Evolutionary conservation across 1,284 basidiomycete species (phyloP).

Genomic region (Fomitiporia mediterranea): DNA sequence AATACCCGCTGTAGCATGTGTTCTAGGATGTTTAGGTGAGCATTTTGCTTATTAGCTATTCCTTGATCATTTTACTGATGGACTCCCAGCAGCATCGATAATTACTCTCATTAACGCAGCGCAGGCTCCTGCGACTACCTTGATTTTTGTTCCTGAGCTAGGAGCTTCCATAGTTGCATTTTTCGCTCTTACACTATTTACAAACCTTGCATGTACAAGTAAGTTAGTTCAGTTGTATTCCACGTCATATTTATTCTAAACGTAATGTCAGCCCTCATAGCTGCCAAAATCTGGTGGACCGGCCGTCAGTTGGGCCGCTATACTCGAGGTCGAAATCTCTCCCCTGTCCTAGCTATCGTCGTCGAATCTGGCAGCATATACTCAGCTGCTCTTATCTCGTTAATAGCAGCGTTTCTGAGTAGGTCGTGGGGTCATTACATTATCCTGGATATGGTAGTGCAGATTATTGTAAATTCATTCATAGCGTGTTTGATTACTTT

Average conservation of each 20-base stretch:
- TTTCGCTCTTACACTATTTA: conserved; percentile 16
- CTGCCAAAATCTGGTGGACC: conserved; percentile 19
- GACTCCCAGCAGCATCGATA: too few relatives aligned
- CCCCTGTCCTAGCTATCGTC: conserved; percentile 25
- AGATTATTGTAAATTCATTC: background rate
- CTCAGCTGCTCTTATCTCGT: conserved; percentile 19
- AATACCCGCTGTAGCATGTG: background rate
- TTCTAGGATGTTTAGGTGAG: background rate
- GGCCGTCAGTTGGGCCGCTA: background rate
- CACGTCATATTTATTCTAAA: background rate
- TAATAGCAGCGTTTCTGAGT: conserved; percentile 17
- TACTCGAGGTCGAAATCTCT: conserved; percentile 16
- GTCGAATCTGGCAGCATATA: conserved; percentile 22
- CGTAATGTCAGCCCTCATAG: conserved; percentile 18
- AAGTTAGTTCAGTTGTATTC: background rate
- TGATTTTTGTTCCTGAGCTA: conserved; percentile 14
- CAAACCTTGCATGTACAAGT: conserved; percentile 15
- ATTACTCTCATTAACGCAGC: conserved; percentile 1
- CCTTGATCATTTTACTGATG: too few relatives aligned
- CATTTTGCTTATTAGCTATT: background rate
- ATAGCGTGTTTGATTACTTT: background rate
- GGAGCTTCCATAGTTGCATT: conserved; percentile 17
- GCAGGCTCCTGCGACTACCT: background rate
- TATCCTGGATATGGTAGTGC: conserved; percentile 5
- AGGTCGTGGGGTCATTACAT: conserved; percentile 14